Conservation (phyloP, 2,329 filamentous ascomycete species). For the Sarocladium brachiariae region DNA sequence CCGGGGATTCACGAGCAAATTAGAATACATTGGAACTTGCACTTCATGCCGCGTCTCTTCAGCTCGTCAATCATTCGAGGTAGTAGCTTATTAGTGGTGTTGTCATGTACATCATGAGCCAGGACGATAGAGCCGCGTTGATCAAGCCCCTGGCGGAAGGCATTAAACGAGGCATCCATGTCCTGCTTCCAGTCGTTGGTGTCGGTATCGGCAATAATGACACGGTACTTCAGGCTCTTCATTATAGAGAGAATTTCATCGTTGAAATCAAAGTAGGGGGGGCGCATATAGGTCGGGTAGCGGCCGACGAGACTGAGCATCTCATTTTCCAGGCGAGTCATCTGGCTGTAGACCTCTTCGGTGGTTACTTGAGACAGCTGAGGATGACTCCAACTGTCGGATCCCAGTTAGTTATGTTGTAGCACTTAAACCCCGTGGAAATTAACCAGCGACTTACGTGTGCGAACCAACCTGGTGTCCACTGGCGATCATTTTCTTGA, state of each 20-base stretch:
- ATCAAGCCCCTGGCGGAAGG: conserved; percentile 23
- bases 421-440: no score
- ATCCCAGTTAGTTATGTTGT: not conserved
- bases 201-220: conserved; percentile 48
- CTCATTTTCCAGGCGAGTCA: conserved; percentile 29
- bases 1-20: no score
- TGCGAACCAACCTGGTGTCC: conserved; percentile 50
- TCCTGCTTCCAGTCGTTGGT: conserved; percentile 46
- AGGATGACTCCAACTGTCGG: conserved; percentile 27
- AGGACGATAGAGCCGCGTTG: conserved; percentile 37
- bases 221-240: conserved; percentile 38
- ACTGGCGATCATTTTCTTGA: conserved; percentile 34
- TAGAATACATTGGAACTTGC: not conserved
- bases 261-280: conserved; percentile 30
- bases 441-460: no score
- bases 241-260: conserved; percentile 22
- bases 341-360: conserved; percentile 21
- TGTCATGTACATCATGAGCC: conserved; percentile 37
- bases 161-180: conserved; percentile 33
- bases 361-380: conserved; percentile 25
- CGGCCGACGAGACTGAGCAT: conserved; percentile 25
- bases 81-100: conserved; percentile 27
- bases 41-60: conserved; percentile 8
- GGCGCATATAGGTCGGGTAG: conserved; percentile 28
- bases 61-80: conserved; percentile 13